These are phyloP conservation scores for Gossypium rotundifolium DNA, from an alignment of 345 rosid genomes.

Conservation along the genomic window DNA sequence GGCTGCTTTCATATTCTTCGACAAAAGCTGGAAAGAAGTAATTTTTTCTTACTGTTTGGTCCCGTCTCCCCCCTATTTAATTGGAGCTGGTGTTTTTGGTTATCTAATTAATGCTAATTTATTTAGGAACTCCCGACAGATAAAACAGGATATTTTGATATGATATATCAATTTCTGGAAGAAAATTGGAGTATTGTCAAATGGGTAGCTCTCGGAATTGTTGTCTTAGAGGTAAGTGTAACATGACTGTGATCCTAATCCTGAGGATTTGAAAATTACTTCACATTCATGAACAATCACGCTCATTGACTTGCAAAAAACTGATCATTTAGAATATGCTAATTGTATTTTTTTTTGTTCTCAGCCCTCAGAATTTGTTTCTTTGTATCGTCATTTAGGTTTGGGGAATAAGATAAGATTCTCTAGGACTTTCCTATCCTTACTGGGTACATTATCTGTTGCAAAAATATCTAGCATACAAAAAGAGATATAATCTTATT, in stretches of 20 bases:
- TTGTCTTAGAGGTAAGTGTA: constrained; percentile 73
- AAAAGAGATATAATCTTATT: not conserved
- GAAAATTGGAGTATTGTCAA: constrained; percentile 72
- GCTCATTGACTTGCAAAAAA: not conserved
- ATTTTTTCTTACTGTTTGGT: constrained; percentile 20
- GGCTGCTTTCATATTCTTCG: constrained; percentile 88
- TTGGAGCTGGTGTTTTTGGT: constrained; percentile 4
- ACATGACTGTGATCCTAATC: not conserved
- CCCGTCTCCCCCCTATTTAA: not conserved
- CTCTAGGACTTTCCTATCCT: not conserved
- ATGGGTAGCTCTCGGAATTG: constrained; percentile 94
- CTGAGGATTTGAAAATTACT: not conserved
- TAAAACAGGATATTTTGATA: constrained; percentile 72
- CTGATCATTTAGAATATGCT: not conserved
- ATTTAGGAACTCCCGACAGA: constrained; percentile 77
- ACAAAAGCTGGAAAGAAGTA: constrained; percentile 84
- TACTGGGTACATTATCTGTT: not conserved
- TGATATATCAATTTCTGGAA: constrained; percentile 65
- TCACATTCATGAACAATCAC: not conserved
- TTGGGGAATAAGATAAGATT: constrained; percentile 10
- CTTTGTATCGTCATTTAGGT: not conserved
- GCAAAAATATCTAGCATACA: not conserved
- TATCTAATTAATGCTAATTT: constrained; percentile 8
- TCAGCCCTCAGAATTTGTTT: not conserved
- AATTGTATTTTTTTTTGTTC: not conserved